Percentiles rank a stretch among this genome's conserved stretches.
phyloP scores from a whole-genome alignment of 805 yeast genomes.

The Zygosaccharomyces lentus region DNA sequence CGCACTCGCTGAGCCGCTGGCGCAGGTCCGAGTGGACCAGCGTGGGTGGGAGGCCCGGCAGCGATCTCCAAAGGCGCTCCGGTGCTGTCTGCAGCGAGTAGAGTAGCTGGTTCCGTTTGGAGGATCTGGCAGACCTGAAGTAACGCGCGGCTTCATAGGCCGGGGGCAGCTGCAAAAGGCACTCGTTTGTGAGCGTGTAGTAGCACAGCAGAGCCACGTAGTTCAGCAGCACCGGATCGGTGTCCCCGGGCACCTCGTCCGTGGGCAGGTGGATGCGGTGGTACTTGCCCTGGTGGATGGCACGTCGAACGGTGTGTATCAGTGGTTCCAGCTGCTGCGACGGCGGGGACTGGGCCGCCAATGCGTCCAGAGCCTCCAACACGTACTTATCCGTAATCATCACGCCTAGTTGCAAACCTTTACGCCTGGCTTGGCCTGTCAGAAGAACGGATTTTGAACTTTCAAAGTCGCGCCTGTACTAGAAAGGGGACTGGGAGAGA shows the following conservation, averaged over 20 bases:
- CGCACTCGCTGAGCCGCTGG: constrained; percentile 1
- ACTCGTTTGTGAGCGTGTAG: constrained; percentile 19
- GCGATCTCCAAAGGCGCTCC: constrained; percentile 3
- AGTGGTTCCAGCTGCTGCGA: background rate
- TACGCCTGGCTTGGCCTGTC: too few relatives aligned
- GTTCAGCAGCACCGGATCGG: background rate
- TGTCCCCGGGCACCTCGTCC: background rate
- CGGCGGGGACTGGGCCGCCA: background rate
- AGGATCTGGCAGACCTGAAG: constrained; percentile 15
- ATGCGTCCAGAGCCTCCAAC: background rate
- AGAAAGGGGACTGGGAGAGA: too few relatives aligned
- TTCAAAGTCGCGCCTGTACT: too few relatives aligned
- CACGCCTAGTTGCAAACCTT: too few relatives aligned
- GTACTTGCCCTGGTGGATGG: constrained; percentile 4
- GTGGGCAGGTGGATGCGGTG: background rate
- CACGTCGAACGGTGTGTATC: background rate
- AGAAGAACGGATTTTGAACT: too few relatives aligned
- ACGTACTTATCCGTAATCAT: constrained; percentile 6
- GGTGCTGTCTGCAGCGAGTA: constrained; percentile 25
- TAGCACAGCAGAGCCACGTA: constrained; percentile 24
- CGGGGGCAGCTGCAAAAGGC: constrained; percentile 17
- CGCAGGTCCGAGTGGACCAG: constrained; percentile 1
- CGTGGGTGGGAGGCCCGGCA: constrained; percentile 4
- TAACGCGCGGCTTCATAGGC: constrained; percentile 22
- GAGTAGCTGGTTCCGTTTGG: constrained; percentile 18